Evolutionary conservation across 371 early-diverging fungal species (phyloP).

Genomic region (Mortierella sp.): DNA sequence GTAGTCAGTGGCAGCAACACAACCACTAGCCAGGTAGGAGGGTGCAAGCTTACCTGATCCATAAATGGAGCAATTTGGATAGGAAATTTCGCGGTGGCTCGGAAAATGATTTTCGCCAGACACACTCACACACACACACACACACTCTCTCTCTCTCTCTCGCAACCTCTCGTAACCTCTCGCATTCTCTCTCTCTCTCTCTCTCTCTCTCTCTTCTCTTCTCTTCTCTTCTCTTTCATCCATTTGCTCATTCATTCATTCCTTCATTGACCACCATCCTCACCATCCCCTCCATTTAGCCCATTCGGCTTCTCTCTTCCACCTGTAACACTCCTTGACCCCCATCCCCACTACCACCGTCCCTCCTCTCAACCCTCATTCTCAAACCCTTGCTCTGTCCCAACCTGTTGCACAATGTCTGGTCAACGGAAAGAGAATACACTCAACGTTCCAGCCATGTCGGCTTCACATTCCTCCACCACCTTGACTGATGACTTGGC

Average conservation of each 20-base stretch:
- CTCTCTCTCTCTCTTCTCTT: not conserved
- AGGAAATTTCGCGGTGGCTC: too few relatives aligned
- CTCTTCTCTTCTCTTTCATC: not conserved
- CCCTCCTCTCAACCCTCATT: not conserved
- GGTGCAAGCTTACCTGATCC: too few relatives aligned
- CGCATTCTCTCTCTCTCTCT: not conserved
- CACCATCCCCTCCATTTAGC: not conserved
- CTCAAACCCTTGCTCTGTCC: not conserved
- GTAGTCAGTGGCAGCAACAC: too few relatives aligned
- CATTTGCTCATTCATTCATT: slow-evolving; percentile 2
- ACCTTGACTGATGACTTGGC: slow-evolving; percentile 27
- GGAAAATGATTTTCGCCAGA: not conserved
- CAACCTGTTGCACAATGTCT: slow-evolving; percentile 2
- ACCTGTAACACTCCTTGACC: not conserved
- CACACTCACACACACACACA: too few relatives aligned
- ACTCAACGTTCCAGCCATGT: not conserved
- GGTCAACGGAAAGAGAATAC: slow-evolving; percentile 5
- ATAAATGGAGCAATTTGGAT: too few relatives aligned
- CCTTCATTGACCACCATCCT: not conserved
- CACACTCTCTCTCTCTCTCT: not conserved
- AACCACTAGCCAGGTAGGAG: too few relatives aligned
- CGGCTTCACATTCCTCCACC: slow-evolving; percentile 36
- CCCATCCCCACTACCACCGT: not conserved
- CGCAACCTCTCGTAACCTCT: not conserved
- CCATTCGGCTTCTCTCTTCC: not conserved